A percentile compares a stretch with the other conserved stretches of the same genome.
These are phyloP conservation scores for Linaria vulgaris DNA, from an alignment of 257 asterid species.

Conservation along the genomic window DNA sequence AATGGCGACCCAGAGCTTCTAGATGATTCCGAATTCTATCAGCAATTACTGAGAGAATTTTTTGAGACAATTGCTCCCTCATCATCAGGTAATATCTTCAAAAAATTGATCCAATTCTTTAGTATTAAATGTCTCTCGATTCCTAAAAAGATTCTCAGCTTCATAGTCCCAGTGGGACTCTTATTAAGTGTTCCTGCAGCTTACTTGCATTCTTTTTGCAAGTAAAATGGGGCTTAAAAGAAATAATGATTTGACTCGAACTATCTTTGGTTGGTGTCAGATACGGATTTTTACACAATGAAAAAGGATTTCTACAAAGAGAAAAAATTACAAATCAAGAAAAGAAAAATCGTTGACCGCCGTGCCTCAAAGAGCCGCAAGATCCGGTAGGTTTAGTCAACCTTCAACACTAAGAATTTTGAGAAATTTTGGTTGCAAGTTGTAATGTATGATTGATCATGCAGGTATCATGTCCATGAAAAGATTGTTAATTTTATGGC, in stretches of 20 bases:
- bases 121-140: no score
- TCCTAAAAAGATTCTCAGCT: no score
- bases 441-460: conserved; percentile 14
- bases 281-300: conserved; percentile 72
- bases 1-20: conserved; percentile 85
- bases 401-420: no score
- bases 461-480: conserved; percentile 89
- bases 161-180: not conserved
- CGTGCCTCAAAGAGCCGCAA: conserved; percentile 97
- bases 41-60: conserved; percentile 84
- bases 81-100: conserved; percentile 65
- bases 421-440: not conserved
- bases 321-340: conserved; percentile 77
- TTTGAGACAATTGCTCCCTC: conserved; percentile 82
- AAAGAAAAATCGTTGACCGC: conserved; percentile 83
- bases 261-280: conserved; percentile 37
- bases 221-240: no score
- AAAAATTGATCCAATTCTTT: not conserved
- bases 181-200: not conserved
- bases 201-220: not conserved
- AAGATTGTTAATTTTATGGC: conserved; percentile 91
- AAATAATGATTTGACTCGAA: not conserved
- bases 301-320: conserved; percentile 80
- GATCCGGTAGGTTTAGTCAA: conserved; percentile 60
- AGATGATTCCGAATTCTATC: conserved; percentile 88